These are phyloP conservation scores for Amaranthus cruentus DNA, from an alignment of 148 eudicot genomes.

Conservation along the genomic window DNA sequence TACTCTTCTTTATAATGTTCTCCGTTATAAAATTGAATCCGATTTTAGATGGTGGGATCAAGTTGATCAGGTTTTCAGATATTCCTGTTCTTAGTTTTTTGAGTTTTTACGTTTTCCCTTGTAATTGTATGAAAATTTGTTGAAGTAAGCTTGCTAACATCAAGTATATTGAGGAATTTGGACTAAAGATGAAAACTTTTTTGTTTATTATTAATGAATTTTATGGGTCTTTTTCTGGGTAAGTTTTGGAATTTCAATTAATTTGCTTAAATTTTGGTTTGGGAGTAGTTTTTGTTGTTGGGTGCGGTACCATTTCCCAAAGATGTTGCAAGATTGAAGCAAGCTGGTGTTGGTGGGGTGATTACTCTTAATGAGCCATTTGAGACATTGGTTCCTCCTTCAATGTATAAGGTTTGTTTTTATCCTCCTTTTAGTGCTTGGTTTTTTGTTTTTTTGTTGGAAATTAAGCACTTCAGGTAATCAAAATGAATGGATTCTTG, in stretches of 20 bases:
- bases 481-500: background rate
- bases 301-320: constrained; percentile 79
- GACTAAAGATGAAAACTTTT: no score
- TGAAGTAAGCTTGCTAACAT: background rate
- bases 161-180: background rate
- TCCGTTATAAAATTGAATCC: constrained; percentile 56
- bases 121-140: background rate
- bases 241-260: background rate
- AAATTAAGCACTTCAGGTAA: background rate
- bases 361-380: constrained; percentile 77
- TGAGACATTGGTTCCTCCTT: constrained; percentile 69
- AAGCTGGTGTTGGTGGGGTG: constrained; percentile 76
- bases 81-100: background rate
- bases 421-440: background rate
- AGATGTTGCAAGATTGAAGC: constrained; percentile 58
- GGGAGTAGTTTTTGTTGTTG: constrained; percentile 48
- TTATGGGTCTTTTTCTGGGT: background rate
- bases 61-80: constrained; percentile 56
- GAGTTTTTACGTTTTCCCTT: background rate
- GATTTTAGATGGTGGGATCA: constrained; percentile 94
- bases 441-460: background rate
- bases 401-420: constrained; percentile 52
- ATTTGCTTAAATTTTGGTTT: constrained; percentile 2
- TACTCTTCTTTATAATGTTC: constrained; percentile 70
- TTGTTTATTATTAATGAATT: background rate